Base-by-base conservation (phyloP, 768 basidiomycete genomes). In the Lactarius deliciosus region DNA sequence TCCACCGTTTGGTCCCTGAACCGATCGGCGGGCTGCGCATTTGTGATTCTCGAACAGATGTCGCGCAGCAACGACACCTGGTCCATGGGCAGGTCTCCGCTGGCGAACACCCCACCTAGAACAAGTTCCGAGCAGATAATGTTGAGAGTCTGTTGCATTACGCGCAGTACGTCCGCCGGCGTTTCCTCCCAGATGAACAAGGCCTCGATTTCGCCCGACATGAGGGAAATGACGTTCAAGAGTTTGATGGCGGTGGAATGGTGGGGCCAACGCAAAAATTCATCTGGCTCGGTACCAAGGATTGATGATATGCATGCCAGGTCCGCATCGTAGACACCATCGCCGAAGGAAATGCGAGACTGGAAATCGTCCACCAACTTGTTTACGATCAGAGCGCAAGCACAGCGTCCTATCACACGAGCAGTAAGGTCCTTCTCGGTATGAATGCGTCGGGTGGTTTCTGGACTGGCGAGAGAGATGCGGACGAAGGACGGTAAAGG, bases 311-410 rank as follows among this genome's bases (percentile, higher is more conserved):
- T 47, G n/a, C 10, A 22, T 4, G 45, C 11, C 45, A 47, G n/a
- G 0, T 47, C 45, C 22, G n/a, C 45, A 1, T 9, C 45, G 9
- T n/a, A 10, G 20, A n/a, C 45, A n/a, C n/a, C 45, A 22, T 4
- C 10, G n/a, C 45, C n/a, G 45, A 47, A 11, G n/a, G 45, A 47
- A 47, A 22, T 22, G 10, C n/a, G 45, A 22, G n/a, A 47, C 45
- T 47, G n/a, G n/a, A n/a, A 47, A n/a, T 47, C 45, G 45, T 47
- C 45, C 45, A 22, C 45, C n/a, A 47, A 22, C 45, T 47, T 47
- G n/a, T 47, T 47, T 47, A 22, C n/a, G n/a, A 47, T 13, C 45
- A 47, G 10, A n/a, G 45, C 45, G 10, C 16, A 9, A 22, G n/a
- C n/a, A n/a, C 45, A 47, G 45, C n/a, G 45, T 22, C 45, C 45